These are phyloP conservation scores for Maudiozyma turicensis DNA, from an alignment of 805 yeast genomes.

Conservation along the genomic window DNA sequence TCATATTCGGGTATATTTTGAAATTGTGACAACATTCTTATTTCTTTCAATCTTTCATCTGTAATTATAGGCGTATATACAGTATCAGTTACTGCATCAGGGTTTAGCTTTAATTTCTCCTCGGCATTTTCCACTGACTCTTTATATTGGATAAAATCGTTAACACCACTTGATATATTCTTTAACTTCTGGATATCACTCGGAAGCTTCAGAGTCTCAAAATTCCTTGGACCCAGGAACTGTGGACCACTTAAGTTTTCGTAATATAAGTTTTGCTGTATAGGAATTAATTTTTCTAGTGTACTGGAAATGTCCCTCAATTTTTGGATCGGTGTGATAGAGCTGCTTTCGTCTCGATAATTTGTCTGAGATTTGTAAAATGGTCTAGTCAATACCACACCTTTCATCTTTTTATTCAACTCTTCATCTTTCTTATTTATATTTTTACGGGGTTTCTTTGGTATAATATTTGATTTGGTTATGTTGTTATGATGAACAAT, in stretches of 20 bases:
- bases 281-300: constrained; percentile 6
- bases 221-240: constrained; percentile 11
- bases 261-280: constrained; percentile 13
- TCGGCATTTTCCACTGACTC: not conserved
- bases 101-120: not conserved
- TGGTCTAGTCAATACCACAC: not conserved
- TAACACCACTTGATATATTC: constrained; percentile 5
- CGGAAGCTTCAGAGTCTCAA: constrained; percentile 16
- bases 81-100: too few species aligned
- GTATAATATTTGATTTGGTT: too few species aligned
- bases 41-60: not conserved
- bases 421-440: not conserved
- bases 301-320: constrained; percentile 1
- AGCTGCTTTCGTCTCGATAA: not conserved
- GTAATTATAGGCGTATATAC: not conserved
- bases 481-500: too few species aligned
- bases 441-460: not conserved
- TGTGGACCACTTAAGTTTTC: constrained; percentile 12
- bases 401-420: not conserved
- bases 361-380: not conserved
- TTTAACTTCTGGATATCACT: constrained; percentile 8
- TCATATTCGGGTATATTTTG: constrained; percentile 3
- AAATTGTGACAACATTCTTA: not conserved
- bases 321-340: not conserved
- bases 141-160: constrained; percentile 2